phyloP scores from a whole-genome alignment of 2,329 filamentous ascomycete species.

The Aspergillus amoenus region DNA sequence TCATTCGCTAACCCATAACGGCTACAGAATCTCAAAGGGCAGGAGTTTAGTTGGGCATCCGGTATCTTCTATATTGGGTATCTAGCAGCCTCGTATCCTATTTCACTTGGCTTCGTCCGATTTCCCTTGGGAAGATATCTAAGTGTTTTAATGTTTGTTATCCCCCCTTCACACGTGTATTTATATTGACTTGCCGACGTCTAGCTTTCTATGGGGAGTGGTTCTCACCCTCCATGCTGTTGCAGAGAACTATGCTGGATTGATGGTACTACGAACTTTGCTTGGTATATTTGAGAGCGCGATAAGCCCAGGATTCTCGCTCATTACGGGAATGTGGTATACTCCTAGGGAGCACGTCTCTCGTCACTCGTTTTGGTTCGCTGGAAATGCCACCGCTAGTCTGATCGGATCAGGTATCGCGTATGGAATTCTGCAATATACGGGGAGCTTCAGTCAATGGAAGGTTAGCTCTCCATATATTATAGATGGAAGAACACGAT shows the following conservation, averaged over 20 bases:
- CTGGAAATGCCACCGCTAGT: conserved; percentile 22
- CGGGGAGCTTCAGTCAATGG: conserved; percentile 5
- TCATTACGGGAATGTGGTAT: conserved; percentile 33
- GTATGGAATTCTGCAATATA: conserved; percentile 12
- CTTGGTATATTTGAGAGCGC: conserved; percentile 42
- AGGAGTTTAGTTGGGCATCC: conserved; percentile 23
- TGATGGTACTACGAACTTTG: conserved; percentile 41
- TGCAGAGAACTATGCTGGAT: conserved; percentile 32
- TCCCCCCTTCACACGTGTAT: not conserved
- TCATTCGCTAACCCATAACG: not conserved
- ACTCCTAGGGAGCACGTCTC: conserved; percentile 25
- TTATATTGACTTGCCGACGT: not conserved
- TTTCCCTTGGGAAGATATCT: conserved; percentile 36
- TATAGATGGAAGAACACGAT: not conserved
- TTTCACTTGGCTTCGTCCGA: conserved; percentile 32
- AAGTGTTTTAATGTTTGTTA: conserved; percentile 16
- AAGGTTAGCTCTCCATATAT: not conserved
- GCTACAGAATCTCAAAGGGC: not conserved
- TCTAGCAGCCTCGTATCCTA: conserved; percentile 32
- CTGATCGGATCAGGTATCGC: conserved; percentile 23
- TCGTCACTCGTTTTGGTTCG: conserved; percentile 23
- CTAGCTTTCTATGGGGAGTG: conserved; percentile 29
- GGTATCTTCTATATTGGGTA: conserved; percentile 29
- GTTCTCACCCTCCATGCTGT: conserved; percentile 30
- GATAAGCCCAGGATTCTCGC: conserved; percentile 33